Base-by-base conservation (phyloP, 306 rosid species). In the Vachellia pachyceras region DNA sequence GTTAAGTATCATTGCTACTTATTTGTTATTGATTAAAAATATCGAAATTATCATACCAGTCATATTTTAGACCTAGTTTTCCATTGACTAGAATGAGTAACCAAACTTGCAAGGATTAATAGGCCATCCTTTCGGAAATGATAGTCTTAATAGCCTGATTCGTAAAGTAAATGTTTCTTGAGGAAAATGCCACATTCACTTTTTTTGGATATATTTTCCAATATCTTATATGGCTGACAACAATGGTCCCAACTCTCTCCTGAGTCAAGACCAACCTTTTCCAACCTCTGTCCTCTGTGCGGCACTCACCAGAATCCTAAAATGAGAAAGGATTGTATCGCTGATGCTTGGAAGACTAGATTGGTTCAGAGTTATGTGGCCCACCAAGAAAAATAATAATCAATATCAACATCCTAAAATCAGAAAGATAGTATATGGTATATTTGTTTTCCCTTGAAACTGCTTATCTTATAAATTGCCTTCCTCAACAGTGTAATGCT, bases 401-500 rank as follows among this genome's bases (percentile, higher is more conserved):
- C 47, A 66, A 39, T 39, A 18, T 66, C 25, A 36, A 36, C 23
- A 36, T 65, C 68, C 40, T 25, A 33, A 64, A 35, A 64, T 64
- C 15, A 29, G 68, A 12, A 60, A 60, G 6, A 25, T 29, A 61
- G 66, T 5, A 33, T 29, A 11, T 3, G 36, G 35, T 23, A 39
- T 71, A 40, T 50, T 66, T 23, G 60, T 72, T 77, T 77, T n/a
- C 49, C 46, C 37, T 33, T 36, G 42, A 54, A 18, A 35, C 73
- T 61, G 50, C 41, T 58, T 72, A 76, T 23, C 5, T 17, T 79
- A 29, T 12, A 6, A 67, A 25, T 68, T 36, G 22, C 25, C n/a
- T 29, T 57, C 67, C 46, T 18, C 54, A 77, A 65, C 54, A 17
- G 73, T 33, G 17, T 18, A 75, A 36, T 68, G n/a, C n/a, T 15